Percentiles rank a stretch among this genome's conserved stretches.
phyloP scores from a whole-genome alignment of 1,139 yeast species.

The Candida sp. region DNA sequence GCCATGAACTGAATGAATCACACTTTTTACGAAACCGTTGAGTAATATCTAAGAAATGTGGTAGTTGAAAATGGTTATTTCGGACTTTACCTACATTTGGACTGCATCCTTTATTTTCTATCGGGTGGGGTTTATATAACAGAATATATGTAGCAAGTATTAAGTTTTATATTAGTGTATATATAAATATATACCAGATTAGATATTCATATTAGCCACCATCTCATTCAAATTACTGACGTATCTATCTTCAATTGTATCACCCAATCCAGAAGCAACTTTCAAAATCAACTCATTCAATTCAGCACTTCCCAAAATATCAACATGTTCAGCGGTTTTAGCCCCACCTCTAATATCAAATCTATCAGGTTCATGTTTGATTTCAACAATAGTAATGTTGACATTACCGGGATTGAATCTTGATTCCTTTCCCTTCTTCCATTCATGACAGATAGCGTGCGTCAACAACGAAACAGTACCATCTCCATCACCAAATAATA shows the following conservation, averaged over 20 bases:
- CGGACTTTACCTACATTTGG: no score
- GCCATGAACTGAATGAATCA: no score
- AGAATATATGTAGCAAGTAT: no score
- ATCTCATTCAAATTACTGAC: constrained; percentile 62
- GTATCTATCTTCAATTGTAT: constrained; percentile 55
- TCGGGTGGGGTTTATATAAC: no score
- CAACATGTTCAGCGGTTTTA: constrained; percentile 97
- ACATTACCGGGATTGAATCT: constrained; percentile 80
- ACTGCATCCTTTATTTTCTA: no score
- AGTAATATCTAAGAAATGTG: no score
- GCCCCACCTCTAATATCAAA: constrained; percentile 98
- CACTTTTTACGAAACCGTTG: no score
- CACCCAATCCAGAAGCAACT: constrained; percentile 81
- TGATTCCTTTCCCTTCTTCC: constrained; percentile 65
- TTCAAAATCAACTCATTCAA: constrained; percentile 78
- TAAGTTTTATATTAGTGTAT: no score
- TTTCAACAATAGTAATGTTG: constrained; percentile 78
- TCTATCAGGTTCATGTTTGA: constrained; percentile 88
- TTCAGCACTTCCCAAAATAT: constrained; percentile 90
- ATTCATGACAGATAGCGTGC: constrained; percentile 76
- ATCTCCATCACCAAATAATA: constrained; percentile 87
- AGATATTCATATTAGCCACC: constrained; percentile 44
- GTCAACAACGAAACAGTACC: constrained; percentile 90
- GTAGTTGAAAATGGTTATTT: no score
- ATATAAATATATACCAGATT: constrained; percentile 3